Evolutionary conservation across 768 basidiomycete genomes (phyloP), one percentile per base, ranked within the genome.

Genomic region (Epithele typhae): DNA sequence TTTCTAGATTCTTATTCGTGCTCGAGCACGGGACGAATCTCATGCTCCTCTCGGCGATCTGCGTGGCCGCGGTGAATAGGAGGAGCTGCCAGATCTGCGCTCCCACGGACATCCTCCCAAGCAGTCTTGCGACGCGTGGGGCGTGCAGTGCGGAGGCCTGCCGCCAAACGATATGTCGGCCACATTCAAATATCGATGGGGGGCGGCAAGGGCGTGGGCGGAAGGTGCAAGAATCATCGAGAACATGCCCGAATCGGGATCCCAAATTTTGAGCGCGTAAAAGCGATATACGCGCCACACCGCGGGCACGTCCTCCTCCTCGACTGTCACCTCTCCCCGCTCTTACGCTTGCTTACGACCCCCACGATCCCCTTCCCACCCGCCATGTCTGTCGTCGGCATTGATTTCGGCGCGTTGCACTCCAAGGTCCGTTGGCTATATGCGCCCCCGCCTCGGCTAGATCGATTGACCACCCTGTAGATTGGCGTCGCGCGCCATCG

Each of bases 401-500:
- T 96, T 57, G 93, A 97, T 75, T 81, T 95, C 64, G 93, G 93
- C 64, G 81, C 91, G 44, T 77, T 94, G 12, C 82, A 85, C 67
- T 89, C 86, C 70, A 92, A 94, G 79, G 90, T 87, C 48, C 32
- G 71, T 64, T 5, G 34, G 4, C 27, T 17, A 10, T 3, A n/a
- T 25, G 18, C 18, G 9, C 53, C 27, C 43, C 34, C 40, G 18
- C 21, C 30, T 40, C 40, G 18, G 19, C 23, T 47, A 37, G 38
- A 48, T 51, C 19, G 42, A 24, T 32, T 44, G 25, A 34, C 27
- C 18, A 45, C 43, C 41, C 53, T 64, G 8, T 55, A 90, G 91
- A 93, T 97, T 65, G 93, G 93, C 73, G 93, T 95, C 54, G 93
- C 93, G 17, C 79, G 93, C 69, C 86, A 90, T 70, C 79, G 91